Percentiles rank a stretch among this genome's conserved stretches.
These are phyloP conservation scores for Fusarium nelsonii DNA, from an alignment of 2,329 filamentous ascomycete species.

Conservation along the genomic window DNA sequence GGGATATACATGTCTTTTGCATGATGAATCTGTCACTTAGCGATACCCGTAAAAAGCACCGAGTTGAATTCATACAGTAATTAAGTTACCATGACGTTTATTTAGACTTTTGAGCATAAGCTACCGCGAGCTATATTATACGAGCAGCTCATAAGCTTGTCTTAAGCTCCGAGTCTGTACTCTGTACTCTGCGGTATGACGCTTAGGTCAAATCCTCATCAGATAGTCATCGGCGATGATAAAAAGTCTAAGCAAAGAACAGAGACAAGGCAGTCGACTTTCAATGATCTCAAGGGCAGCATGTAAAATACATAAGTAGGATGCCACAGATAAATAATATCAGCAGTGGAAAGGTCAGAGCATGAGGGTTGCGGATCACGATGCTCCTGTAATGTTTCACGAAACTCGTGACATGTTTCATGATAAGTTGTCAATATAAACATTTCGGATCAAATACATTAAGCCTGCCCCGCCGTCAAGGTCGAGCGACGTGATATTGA, in stretches of 20 bases:
- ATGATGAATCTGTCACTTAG: constrained; percentile 25
- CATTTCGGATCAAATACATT: neutral
- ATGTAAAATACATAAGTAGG: neutral
- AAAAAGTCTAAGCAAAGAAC: neutral
- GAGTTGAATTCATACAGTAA: neutral
- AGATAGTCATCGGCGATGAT: too few species aligned
- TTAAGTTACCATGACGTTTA: neutral
- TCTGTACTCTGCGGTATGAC: neutral
- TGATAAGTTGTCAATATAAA: neutral
- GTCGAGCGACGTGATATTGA: neutral
- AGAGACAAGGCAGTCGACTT: neutral
- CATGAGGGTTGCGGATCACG: neutral
- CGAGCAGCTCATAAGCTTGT: neutral
- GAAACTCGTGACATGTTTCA: neutral
- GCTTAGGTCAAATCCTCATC: neutral
- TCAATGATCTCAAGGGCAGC: neutral
- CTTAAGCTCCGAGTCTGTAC: neutral
- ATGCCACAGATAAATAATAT: too few species aligned
- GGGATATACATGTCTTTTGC: neutral
- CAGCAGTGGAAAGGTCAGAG: too few species aligned
- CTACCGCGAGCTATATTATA: neutral
- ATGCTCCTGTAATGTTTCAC: constrained; percentile 6
- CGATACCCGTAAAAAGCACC: constrained; percentile 28
- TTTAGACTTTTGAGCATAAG: neutral
- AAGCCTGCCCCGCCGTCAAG: neutral